Evolutionary conservation across 148 eudicot species (phyloP), one percentile per base, ranked within the genome.

Genomic region (Rhododendron mucronatum): DNA sequence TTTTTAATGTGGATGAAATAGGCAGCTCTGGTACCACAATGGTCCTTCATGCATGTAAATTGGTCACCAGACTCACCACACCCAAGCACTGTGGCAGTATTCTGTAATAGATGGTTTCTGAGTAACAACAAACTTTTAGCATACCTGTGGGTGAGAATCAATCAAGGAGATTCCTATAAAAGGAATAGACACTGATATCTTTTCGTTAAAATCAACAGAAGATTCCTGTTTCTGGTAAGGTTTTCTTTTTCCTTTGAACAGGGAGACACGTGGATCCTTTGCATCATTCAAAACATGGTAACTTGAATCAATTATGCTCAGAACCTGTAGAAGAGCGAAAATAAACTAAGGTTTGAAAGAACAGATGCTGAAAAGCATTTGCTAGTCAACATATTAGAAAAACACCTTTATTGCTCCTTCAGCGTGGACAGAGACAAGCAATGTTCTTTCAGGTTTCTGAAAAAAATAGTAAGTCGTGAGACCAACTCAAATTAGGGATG

Each of bases 351-450:
- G 37, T 50, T 39, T 3, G 12, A 44, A 83, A 33, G 44, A 53
- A 83, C 13, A 85, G 53, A 55, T 18, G 28, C 26, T 18, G 61
- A 74, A 28, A 63, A 39, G 11, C n/a, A 50, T 2, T 82, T 26
- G 15, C 50, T 50, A 30, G 48, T 35, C 7, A 10, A 82, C 55
- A 41, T 69, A 55, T 71, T 20, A 82, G 26, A 78, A 76, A 59
- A 48, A 78, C 65, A 96, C 99, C 98, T 96, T 96, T 84, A 92
- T 86, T 86, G 96, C 99, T 87, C 98, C 98, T 93, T 96, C 99
- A 79, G 98, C 95, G 87, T 92, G 97, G 87, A 96, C 95, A 78
- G 97, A 92, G 80, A 95, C 88, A 79, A 94, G 83, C 92, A 96
- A 91, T 59, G 92, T 94, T 89, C 94, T 94, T 90, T 92, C 93